Evolutionary conservation across 106 monocot species (phyloP), one percentile per base, ranked within the genome.

Genomic region (Cymbidium sinense): DNA sequence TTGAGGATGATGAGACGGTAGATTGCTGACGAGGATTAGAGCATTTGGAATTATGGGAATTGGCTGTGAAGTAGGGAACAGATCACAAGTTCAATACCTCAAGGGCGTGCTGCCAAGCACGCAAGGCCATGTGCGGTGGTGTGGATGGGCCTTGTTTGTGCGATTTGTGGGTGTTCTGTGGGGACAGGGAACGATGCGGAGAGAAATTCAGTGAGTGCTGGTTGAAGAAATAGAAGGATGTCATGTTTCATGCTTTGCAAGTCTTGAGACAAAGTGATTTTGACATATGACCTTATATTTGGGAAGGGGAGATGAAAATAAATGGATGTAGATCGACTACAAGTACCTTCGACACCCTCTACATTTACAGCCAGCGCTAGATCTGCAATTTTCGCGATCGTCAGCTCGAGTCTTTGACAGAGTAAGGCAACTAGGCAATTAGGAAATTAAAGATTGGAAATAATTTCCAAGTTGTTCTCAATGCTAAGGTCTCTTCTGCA

Each of bases 91-190:
- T 95, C 64, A 83, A 87, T n/a, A 77, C 90, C 5, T 82, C 92
- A 17, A 36, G 43, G 34, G 92, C 87, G 25, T 99, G 94, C 83
- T 99, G 99, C 82, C 78, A 36, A 25, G 94, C 94, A 2, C 95
- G 99, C 82, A 92, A 91, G 89, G 76, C 79, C 29, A 90, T 92
- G 90, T 98, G 98, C 54, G 7, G 65, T 20, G 88, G 77, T 19
- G 47, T 29, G 13, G 98, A 87, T 28, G 90, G 88, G 33, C 86
- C 86, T 41, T 94, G 94, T 64, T 84, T 86, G n/a, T 99, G 99
- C 69, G 82, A 99, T 81, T 90, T 92, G 5, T 98, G 98, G 98
- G 98, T 98, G 19, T 98, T 94, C 79, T 98, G 98, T 39, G 98
- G 98, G 3, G 88, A 98, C 70, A 67, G 79, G 72, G 81, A 87